phyloP scores from a whole-genome alignment of 345 rosid genomes.

The Anastatica hierochuntica region DNA sequence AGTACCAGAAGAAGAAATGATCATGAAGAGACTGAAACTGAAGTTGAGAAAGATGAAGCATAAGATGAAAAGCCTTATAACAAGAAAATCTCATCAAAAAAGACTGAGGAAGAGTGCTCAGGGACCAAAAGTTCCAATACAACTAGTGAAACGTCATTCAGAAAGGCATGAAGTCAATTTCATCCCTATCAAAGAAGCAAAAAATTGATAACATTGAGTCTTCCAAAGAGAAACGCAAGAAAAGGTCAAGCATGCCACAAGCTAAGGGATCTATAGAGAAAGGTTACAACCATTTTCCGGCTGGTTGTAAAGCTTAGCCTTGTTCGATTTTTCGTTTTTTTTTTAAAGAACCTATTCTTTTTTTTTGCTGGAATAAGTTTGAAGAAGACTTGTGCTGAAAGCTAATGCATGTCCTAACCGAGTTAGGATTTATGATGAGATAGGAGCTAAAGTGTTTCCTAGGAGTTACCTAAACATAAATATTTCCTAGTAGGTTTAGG shows the following conservation, averaged over 20 bases:
- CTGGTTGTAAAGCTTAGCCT: no score
- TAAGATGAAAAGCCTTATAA: constrained; percentile 31
- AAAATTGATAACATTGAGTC: constrained; percentile 26
- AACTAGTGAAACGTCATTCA: constrained; percentile 35
- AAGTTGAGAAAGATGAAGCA: constrained; percentile 36
- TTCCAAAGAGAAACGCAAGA: constrained; percentile 52
- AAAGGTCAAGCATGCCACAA: constrained; percentile 38
- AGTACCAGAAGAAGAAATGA: no score
- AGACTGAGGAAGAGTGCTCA: constrained; percentile 34
- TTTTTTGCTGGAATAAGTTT: no score
- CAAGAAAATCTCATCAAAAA: constrained; percentile 43
- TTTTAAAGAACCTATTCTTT: no score
- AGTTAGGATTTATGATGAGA: no score
- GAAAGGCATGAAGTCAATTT: constrained; percentile 38
- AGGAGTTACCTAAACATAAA: no score
- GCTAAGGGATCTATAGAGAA: constrained; percentile 51
- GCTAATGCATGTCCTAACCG: no score
- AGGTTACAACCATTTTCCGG: constrained; percentile 38
- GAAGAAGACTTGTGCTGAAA: no score
- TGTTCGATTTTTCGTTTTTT: no score
- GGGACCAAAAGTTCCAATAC: constrained; percentile 32
- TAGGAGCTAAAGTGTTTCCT: no score
- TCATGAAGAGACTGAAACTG: no score
- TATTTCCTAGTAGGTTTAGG: no score
- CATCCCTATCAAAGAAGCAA: constrained; percentile 31